Evolutionary conservation across 1,139 yeast species (phyloP), one percentile per base, ranked within the genome.

Genomic region (Hanseniaspora sp.): DNA sequence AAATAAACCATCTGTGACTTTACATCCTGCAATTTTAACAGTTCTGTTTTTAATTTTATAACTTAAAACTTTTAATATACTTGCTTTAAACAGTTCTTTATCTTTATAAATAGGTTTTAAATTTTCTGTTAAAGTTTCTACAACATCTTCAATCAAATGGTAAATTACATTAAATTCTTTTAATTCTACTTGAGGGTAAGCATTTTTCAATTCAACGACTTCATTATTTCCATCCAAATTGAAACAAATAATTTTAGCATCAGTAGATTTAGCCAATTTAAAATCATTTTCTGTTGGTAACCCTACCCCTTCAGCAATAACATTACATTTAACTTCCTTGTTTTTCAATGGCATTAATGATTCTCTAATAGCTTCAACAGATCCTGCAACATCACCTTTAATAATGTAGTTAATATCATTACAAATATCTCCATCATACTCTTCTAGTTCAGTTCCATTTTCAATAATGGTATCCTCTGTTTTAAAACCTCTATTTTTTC

Each of bases 341-440:
- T 92, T 90, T 3, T 97, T 97, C 29, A 92, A 70, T 7, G 83
- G 83, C 58, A 76, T 75, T 52, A 94, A 79, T 61, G 94, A 82
- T 64, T 90, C 96, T 41, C 74, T 77, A 28, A 79, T 77, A 0
- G 84, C 84, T 60, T 79, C 85, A 0, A 74, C 75, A 7, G 83
- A 79, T 0, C 83, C 85, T 53, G 83, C 83, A 0, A 92, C 97
- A 68, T 94, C 99, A 0, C 95, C 84, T 64, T 86, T 87, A 51
- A 94, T 74, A 43, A 92, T 82, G 60, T 83, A 86, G 38, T 79
- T 77, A 18, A 83, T 74, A 9, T 73, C 71, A 18, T 69, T 67
- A 17, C 68, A 64, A 2, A 60, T 60, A 44, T 48, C 30, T 12
- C 51, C 47, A 3, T 44, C 44, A 34, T 42, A 46, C 29, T 7